Conservation (phyloP, 106 monocot species). For the Apostasia shenzhenica region DNA sequence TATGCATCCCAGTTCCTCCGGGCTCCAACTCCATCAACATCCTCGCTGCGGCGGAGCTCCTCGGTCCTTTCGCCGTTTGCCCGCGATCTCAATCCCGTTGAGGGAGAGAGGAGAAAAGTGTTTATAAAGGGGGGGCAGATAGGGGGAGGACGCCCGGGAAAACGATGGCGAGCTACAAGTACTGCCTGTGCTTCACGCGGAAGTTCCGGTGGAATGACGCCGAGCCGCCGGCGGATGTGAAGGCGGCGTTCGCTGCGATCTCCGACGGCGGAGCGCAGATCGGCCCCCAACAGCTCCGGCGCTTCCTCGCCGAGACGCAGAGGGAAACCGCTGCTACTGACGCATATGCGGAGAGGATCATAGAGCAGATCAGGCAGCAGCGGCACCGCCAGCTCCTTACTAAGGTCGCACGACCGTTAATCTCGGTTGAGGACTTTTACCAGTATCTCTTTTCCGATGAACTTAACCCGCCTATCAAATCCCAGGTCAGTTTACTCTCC, state of each 20-base stretch:
- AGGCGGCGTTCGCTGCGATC: slow-evolving; percentile 34
- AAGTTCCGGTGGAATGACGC: slow-evolving; percentile 65
- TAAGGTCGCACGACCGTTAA: slow-evolving; percentile 18
- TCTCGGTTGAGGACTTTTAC: slow-evolving; percentile 64
- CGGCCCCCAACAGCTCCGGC: slow-evolving; percentile 47
- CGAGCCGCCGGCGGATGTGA: slow-evolving; percentile 55
- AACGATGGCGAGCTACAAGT: slow-evolving; percentile 60
- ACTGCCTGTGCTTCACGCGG: slow-evolving; percentile 75
- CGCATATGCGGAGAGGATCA: slow-evolving; percentile 35
- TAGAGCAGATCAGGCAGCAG: slow-evolving; percentile 45
- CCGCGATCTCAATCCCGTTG: not conserved
- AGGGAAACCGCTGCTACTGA: slow-evolving; percentile 16
- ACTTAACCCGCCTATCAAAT: slow-evolving; percentile 60
- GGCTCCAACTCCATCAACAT: too few species aligned
- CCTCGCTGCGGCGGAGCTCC: too few species aligned
- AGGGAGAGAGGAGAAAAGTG: not conserved
- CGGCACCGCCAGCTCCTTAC: slow-evolving; percentile 13
- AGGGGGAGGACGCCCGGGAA: not conserved
- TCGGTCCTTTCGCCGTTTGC: too few species aligned
- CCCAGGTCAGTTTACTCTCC: slow-evolving; percentile 28
- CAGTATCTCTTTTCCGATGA: slow-evolving; percentile 60
- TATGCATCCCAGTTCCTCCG: too few species aligned
- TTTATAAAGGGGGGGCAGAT: not conserved
- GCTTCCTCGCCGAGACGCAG: slow-evolving; percentile 46
- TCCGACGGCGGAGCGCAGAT: slow-evolving; percentile 38